Evolutionary conservation across 176 grass and related monocot genomes (phyloP), one percentile per base, ranked within the genome.

Genomic region (Avena eriantha): DNA sequence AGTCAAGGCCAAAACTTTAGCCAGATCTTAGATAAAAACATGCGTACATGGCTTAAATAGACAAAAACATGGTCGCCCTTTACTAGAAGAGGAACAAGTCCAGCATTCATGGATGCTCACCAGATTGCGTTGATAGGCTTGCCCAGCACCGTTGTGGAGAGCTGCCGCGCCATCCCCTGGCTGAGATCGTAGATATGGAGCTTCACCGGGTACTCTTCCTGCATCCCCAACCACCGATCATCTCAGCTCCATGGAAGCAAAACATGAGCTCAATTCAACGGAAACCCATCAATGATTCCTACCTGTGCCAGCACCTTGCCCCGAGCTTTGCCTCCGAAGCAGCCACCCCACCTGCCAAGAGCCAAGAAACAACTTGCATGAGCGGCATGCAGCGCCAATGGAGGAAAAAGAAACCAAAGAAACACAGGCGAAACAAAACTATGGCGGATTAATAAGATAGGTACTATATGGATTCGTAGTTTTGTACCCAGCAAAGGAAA

Each of bases 181-280:
- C 92, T 96, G 9, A 98, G 85, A 87, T 96, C 97, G 22, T 98
- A 98, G 12, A 96, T 75, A 81, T 94, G 89, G 71, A 98, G 90
- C 73, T 96, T 98, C 76, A 98, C 97, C 69, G 85, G 92, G 80
- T 83, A 96, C 24, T 80, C 96, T n/a, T 94, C 94, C 39, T 41
- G 39, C 39, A 24, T 41, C 39, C 39, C 39, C 39, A 82, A 82
- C 39, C 69, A 84, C 45, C 55, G 8, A 61, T 55, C 47, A 13
- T 35, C 66, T 82, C 43, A 10, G 39, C 34, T 79, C 71, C 45
- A 75, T 24, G n/a, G 4, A 66, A 72, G 18, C 41, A 75, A 51
- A 22, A 80, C 4, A 78, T 22, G 19, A 50, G 6, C 39, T 35
- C 10, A 34, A 57, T 26, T 68, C 35, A 43, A 19, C 13, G 2